These are phyloP conservation scores for Globisporangium mamillatum DNA, from an alignment of 352 stramenopile genomes.

Conservation along the genomic window DNA sequence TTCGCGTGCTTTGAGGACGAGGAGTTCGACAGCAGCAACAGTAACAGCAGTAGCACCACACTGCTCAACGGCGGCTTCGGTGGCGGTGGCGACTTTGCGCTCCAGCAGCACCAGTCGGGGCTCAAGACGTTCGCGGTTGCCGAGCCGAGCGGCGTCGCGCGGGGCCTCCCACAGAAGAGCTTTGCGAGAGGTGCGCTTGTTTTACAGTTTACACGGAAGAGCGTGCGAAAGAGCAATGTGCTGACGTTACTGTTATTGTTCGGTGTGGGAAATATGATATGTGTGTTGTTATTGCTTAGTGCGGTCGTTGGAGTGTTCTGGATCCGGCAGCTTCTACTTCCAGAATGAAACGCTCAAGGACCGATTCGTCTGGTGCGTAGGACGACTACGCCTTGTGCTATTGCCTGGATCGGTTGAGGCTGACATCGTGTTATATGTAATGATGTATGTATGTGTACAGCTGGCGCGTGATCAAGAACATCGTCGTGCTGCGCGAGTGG, in stretches of 20 bases:
- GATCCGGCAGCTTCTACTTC: constrained; percentile 73
- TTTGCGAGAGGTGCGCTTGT: constrained; percentile 41
- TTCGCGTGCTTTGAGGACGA: constrained; percentile 76
- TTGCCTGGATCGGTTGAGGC: neutral
- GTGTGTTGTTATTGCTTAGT: constrained; percentile 26
- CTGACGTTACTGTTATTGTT: neutral
- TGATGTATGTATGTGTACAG: constrained; percentile 16
- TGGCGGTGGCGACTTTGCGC: constrained; percentile 16
- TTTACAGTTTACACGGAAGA: constrained; percentile 1
- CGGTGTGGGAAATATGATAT: neutral
- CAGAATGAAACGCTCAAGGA: constrained; percentile 63
- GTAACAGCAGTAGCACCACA: neutral
- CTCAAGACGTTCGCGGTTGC: constrained; percentile 19
- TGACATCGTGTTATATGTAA: neutral
- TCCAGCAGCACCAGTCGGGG: neutral
- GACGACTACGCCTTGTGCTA: neutral
- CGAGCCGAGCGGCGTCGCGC: constrained; percentile 18
- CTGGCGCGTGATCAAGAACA: constrained; percentile 74
- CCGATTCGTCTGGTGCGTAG: constrained; percentile 54
- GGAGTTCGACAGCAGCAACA: constrained; percentile 21
- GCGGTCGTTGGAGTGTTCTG: constrained; percentile 59
- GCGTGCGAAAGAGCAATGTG: neutral
- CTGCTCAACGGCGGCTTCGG: constrained; percentile 11
- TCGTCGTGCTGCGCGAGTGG: constrained; percentile 67
- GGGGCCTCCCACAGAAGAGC: constrained; percentile 48